Conservation (phyloP, 768 basidiomycete species). For the Ramaria rubella region DNA sequence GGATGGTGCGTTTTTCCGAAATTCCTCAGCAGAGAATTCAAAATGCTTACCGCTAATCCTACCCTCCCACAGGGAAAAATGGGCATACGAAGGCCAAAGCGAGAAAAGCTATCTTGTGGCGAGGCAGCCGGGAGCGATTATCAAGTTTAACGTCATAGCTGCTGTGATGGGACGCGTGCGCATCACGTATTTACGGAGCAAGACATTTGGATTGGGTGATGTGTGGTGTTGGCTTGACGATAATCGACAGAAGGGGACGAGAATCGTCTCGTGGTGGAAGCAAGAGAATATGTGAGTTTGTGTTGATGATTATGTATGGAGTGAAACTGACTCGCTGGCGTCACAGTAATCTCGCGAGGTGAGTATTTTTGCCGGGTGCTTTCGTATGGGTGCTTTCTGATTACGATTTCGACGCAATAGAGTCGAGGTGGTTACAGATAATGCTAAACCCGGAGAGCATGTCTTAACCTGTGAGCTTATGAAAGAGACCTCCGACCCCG, state of each 20-base stretch:
- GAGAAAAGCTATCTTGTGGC: slow-evolving; percentile 11
- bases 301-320: background rate
- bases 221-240: slow-evolving; percentile 13
- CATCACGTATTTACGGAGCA: slow-evolving; percentile 9
- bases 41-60: background rate
- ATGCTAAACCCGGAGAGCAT: slow-evolving; percentile 1
- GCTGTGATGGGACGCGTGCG: slow-evolving; percentile 12
- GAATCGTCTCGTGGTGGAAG: slow-evolving; percentile 7
- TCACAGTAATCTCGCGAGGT: slow-evolving; percentile 3
- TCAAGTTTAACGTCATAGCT: slow-evolving; percentile 8
- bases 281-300: background rate
- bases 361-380: background rate
- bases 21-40: background rate
- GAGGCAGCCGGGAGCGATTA: background rate
- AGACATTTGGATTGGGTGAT: slow-evolving; percentile 9
- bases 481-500: slow-evolving; percentile 1
- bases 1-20: slow-evolving; percentile 10
- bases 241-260: background rate
- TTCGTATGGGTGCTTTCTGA: no score
- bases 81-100: background rate
- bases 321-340: no score
- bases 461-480: slow-evolving; percentile 5
- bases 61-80: slow-evolving; percentile 1
- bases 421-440: background rate
- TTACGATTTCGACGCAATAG: no score